Base-by-base conservation (phyloP, 2,329 filamentous ascomycete genomes). In the Cercospora zeina region DNA sequence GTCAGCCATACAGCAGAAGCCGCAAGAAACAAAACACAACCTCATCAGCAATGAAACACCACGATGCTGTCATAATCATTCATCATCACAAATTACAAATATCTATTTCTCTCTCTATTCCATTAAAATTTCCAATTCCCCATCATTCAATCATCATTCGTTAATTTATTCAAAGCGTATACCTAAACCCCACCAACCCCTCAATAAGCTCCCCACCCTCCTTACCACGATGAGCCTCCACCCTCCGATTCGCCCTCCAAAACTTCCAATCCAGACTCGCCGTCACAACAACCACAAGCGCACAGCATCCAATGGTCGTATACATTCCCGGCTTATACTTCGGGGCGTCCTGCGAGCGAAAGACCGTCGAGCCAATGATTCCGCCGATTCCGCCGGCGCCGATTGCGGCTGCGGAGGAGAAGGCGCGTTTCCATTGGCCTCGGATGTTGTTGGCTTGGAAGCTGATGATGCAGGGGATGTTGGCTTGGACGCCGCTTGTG, bases 371-470 rank as follows among this genome's bases (percentile, higher is more conserved):
- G 8, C 73, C 73, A 13, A 74, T 68, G 54, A 95, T 95, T 33
- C 91, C 90, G 31, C 91, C 90, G 27, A 96, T 79, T 2, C 89
- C 90, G 7, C 90, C 90, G 54, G 89, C 85, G 1, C 88, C 89
- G 3, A 95, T 88, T 1, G 93, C 82, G 0, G 87, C 88, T 2
- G 90, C 89, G 62, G 86, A 89, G 73, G 86, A 88, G 68, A 95
- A 87, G 0, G 90, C 90, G 53, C 91, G 85, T 79, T 93, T 96
- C 90, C 90, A 96, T 77, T 95, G 90, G 0, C 90, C 91, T 58
- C 89, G 87, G 71, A 96, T 88, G 76, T 96, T 96, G 77, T 93
- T 95, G 45, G 90, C 89, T 78, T 93, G 90, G 78, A 91, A 95
- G 0, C 89, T 84, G 79, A 96, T 85, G 50, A 85, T 81, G 1